Percentiles rank a stretch among this genome's conserved stretches.
Evolutionary conservation across 1,284 basidiomycete species (phyloP).

Genomic region (Tylopilus orsonianus): DNA sequence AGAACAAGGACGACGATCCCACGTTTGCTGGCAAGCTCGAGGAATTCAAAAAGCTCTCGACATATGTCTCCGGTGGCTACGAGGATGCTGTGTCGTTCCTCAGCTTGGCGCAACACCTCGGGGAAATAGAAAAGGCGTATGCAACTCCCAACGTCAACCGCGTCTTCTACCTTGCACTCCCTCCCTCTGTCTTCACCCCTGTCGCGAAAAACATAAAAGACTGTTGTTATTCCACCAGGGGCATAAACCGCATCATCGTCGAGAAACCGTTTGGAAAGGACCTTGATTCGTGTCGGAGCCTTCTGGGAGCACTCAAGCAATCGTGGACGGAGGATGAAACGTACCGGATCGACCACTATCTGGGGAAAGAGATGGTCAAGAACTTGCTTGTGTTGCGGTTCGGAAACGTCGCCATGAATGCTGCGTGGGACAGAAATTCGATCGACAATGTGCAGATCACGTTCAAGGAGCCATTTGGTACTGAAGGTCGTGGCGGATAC

Average conservation of each 20-base stretch:
- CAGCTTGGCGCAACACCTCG: conserved; percentile 72
- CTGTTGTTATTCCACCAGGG: conserved; percentile 69
- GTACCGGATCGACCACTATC: conserved; percentile 97
- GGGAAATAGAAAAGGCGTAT: conserved; percentile 75
- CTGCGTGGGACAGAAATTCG: conserved; percentile 91
- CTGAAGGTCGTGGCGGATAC: conserved; percentile 95
- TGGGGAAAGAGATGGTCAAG: conserved; percentile 99
- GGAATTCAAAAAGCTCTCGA: conserved; percentile 77
- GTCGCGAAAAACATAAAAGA: conserved; percentile 83
- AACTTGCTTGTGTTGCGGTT: conserved; percentile 93
- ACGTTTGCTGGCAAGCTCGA: conserved; percentile 63
- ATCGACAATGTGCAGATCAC: conserved; percentile 97
- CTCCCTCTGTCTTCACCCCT: conserved; percentile 89
- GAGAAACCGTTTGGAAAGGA: conserved; percentile 98
- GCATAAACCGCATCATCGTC: conserved; percentile 86
- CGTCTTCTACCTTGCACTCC: conserved; percentile 92
- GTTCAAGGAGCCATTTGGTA: conserved; percentile 98
- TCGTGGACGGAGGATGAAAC: conserved; percentile 95
- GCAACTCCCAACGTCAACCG: conserved; percentile 68
- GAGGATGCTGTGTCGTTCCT: conserved; percentile 81
- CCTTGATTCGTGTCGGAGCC: conserved; percentile 78
- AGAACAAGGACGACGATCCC: conserved; percentile 65
- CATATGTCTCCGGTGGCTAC: conserved; percentile 86
- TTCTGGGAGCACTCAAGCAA: conserved; percentile 78
- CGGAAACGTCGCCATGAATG: conserved; percentile 85